phyloP scores from a whole-genome alignment of 2,329 filamentous ascomycete genomes.

The Phialophora chinensis region DNA sequence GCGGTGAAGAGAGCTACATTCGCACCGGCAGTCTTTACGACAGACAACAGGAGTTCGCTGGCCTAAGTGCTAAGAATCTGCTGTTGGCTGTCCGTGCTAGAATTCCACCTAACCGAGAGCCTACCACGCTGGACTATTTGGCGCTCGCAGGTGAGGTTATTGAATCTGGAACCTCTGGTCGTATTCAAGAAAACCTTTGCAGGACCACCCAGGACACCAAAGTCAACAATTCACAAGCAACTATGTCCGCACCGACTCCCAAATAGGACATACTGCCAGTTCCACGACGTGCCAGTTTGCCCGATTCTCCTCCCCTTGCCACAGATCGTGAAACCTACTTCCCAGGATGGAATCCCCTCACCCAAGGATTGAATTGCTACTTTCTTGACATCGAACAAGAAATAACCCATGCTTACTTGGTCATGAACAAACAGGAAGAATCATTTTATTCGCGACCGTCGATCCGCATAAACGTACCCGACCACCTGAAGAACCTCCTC shows the following conservation, averaged over 20 bases:
- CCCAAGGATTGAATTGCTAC: not conserved
- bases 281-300: not conserved
- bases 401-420: conserved; percentile 25
- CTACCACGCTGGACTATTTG: conserved; percentile 10
- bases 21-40: not conserved
- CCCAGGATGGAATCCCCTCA: not conserved
- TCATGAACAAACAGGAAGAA: conserved; percentile 71
- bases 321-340: not conserved
- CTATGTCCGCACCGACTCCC: not conserved
- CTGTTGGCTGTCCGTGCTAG: not conserved
- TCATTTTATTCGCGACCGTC: conserved; percentile 81
- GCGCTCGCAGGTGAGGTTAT: conserved; percentile 14
- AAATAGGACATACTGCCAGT: not conserved
- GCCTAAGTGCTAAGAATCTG: not conserved
- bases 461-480: conserved; percentile 83
- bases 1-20: not conserved
- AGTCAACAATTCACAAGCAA: not conserved
- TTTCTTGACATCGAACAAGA: conserved; percentile 3
- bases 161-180: conserved; percentile 1
- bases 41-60: not conserved
- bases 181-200: not conserved
- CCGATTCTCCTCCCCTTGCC: not conserved
- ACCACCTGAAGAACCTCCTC: conserved; percentile 86
- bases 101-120: not conserved
- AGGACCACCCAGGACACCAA: not conserved